Percentiles rank a stretch among this genome's conserved stretches.
Conservation (phyloP, 225 moss, liverwort and hornwort genomes). For the Takakia lepidozioides region DNA sequence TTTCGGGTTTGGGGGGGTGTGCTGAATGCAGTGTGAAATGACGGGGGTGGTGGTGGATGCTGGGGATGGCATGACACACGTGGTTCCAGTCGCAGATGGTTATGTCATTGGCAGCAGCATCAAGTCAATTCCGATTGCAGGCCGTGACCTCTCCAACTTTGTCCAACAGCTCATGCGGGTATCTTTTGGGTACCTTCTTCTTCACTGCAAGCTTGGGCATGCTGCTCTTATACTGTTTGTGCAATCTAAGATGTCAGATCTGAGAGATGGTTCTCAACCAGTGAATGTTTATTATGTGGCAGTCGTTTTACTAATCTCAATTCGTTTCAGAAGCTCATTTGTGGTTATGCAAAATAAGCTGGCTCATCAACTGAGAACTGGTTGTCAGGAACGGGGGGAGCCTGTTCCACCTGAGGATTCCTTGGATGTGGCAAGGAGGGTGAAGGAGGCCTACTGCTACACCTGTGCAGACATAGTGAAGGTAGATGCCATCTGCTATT, state of each 20-base stretch:
- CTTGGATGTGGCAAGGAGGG: constrained; percentile 70
- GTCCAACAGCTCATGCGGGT: constrained; percentile 92
- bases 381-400: constrained; percentile 71
- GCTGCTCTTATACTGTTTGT: too few species aligned
- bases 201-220: not conserved
- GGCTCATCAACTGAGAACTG: constrained; percentile 3
- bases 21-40: constrained; percentile 93
- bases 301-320: too few species aligned
- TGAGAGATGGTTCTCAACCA: too few species aligned
- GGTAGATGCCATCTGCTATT: constrained; percentile 38
- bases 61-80: constrained; percentile 94
- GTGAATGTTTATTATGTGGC: too few species aligned
- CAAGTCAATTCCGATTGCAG: constrained; percentile 82
- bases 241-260: too few species aligned
- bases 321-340: not conserved
- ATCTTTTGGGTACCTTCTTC: constrained; percentile 7
- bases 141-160: constrained; percentile 71
- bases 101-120: constrained; percentile 97
- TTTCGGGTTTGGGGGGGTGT: not conserved
- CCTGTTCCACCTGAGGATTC: constrained; percentile 87
- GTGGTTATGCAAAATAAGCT: too few species aligned
- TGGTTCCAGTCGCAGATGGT: constrained; percentile 88
- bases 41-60: constrained; percentile 96
- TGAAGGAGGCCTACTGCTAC: constrained; percentile 89
- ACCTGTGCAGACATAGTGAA: constrained; percentile 92